These are phyloP conservation scores for Kuraishia piskuri DNA, from an alignment of 805 yeast genomes.

Conservation along the genomic window DNA sequence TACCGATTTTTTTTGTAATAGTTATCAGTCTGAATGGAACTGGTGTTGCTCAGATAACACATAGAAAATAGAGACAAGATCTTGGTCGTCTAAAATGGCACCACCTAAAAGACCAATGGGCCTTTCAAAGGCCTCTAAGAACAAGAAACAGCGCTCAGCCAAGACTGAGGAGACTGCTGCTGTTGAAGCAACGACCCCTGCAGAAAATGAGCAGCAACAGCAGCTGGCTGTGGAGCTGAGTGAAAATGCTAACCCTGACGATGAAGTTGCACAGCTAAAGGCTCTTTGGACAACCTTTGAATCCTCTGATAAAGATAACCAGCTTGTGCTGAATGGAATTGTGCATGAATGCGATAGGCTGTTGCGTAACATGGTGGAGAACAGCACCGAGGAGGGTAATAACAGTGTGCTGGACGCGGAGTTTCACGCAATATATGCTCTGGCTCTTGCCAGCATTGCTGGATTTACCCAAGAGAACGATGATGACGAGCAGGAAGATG, in stretches of 20 bases:
- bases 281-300: constrained; percentile 66
- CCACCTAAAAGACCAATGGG: constrained; percentile 55
- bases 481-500: constrained; percentile 13
- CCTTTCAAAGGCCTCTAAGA: constrained; percentile 46
- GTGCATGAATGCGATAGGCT: constrained; percentile 89
- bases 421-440: constrained; percentile 69
- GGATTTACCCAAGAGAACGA: constrained; percentile 32
- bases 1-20: too few relatives aligned
- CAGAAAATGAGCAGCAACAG: constrained; percentile 9
- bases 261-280: constrained; percentile 67
- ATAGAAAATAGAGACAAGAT: too few relatives aligned
- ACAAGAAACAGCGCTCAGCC: constrained; percentile 26
- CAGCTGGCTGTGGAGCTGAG: constrained; percentile 59
- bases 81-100: constrained; percentile 42
- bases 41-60: too few relatives aligned
- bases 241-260: constrained; percentile 64
- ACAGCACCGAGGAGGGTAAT: constrained; percentile 18
- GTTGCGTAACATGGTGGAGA: constrained; percentile 36
- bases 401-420: constrained; percentile 28
- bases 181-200: constrained; percentile 10
- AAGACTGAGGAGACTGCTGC: constrained; percentile 3
- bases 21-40: too few relatives aligned
- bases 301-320: constrained; percentile 49
- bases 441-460: constrained; percentile 59
- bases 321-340: constrained; percentile 67